Evolutionary conservation across 164 flowering plant genomes (phyloP).

Genomic region (Chimonanthus praecox): DNA sequence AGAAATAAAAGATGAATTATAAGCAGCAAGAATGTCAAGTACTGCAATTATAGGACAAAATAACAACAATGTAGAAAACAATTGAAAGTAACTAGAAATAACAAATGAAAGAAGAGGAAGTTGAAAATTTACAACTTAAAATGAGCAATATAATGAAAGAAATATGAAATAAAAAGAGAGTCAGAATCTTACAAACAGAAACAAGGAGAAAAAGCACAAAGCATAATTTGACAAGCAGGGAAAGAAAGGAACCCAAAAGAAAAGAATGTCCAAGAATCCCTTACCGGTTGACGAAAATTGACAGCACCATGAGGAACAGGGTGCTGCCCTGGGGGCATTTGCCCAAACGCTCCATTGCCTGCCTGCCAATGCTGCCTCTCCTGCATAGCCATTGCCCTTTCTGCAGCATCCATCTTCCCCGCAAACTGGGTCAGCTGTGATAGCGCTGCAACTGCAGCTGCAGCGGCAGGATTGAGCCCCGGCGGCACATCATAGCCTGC

Average conservation of each 20-base stretch:
- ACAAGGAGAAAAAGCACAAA: neutral
- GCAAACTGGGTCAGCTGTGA: conserved; percentile 38
- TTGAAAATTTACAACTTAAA: too few relatives aligned
- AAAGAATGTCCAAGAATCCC: neutral
- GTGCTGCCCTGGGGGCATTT: neutral
- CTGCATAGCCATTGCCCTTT: conserved; percentile 18
- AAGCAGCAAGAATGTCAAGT: too few relatives aligned
- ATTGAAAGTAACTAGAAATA: too few relatives aligned
- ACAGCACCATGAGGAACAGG: neutral
- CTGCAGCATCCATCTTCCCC: conserved; percentile 33
- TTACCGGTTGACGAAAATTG: neutral
- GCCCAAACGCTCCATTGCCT: neutral
- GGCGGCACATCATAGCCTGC: conserved; percentile 7
- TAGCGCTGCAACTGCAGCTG: conserved; percentile 38
- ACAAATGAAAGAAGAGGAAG: too few relatives aligned
- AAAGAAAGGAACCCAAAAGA: too few relatives aligned
- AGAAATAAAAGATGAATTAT: too few relatives aligned
- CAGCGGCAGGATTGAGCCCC: conserved; percentile 40
- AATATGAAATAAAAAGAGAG: too few relatives aligned
- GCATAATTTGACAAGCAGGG: neutral
- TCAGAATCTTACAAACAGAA: neutral
- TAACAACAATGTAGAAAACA: too few relatives aligned
- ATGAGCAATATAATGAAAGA: too few relatives aligned
- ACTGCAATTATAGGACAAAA: too few relatives aligned
- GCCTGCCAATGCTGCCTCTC: conserved; percentile 1